Base-by-base conservation (phyloP, 1,139 yeast genomes). In the Geotrichum klebahnii region DNA sequence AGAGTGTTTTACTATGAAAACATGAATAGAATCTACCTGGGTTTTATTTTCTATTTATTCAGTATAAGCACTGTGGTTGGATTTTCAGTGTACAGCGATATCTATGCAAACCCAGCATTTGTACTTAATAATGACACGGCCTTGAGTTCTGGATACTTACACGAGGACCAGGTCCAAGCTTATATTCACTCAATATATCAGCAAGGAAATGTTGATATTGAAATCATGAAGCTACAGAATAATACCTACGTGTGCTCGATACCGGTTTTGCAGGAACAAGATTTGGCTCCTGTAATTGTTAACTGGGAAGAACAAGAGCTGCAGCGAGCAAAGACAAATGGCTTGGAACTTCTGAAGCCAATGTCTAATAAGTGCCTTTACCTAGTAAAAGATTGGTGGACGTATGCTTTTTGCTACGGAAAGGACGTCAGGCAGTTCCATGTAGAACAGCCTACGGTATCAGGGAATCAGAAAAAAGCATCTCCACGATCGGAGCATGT, bases 321-420 rank as follows among this genome's bases (percentile, higher is more conserved):
- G n/a, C 24, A 40, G 28, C 39, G 32, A 12, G 50, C 51, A 8
- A 50, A 43, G 35, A 37, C 62, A 9, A 52, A 60, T 39, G 66
- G 74, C 24, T 45, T 65, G 22, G 58, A 62, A 6, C 55, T 63
- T 4, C 56, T 67, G 20, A 59, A 54, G 51, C 61, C 53, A 64
- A 68, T 50, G 45, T 65, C 38, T 42, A 62, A 63, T 5, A 56
- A 62, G 8, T 74, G 67, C 65, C 58, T 70, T 0, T 65, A 68
- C 39, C 73, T 70, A 26, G 56, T 65, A 3, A 68, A 72, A n/a
- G 81, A 78, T 3, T 84, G 82, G 66, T 84, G 89, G 87, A 78
- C 80, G 1, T 81, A 79, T 60, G 78, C 75, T 1, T 76, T 76
- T 53, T 81, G 87, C 57, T 76, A 71, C 56, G 79, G 79, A 1